Conservation (phyloP, 2,329 filamentous ascomycete genomes). For the Parafenestella ontariensis region DNA sequence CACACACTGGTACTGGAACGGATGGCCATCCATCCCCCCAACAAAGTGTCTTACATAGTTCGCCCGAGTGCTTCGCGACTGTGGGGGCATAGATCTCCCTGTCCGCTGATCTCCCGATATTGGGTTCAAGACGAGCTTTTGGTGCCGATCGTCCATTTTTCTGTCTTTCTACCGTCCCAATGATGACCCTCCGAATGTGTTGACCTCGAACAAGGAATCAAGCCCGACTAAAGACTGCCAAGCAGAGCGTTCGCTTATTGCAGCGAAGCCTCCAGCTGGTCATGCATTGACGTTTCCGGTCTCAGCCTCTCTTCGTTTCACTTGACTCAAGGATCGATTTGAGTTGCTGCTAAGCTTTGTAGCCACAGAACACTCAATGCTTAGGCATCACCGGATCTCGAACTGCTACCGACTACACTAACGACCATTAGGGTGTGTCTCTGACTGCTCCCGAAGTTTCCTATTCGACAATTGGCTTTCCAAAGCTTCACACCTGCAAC, state of each 20-base stretch:
- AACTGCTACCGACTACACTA: conserved; percentile 4
- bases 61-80: conserved; percentile 4
- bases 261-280: not conserved
- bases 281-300: conserved; percentile 9
- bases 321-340: conserved; percentile 19
- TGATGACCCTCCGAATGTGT: too few relatives aligned
- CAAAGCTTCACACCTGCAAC: not conserved
- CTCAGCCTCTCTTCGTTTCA: conserved; percentile 33
- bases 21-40: conserved; percentile 28
- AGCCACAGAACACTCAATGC: conserved; percentile 25
- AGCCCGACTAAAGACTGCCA: not conserved
- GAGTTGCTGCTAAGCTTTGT: conserved; percentile 36
- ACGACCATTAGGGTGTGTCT: not conserved
- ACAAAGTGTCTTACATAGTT: conserved; percentile 17
- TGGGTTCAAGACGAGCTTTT: not conserved
- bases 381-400: conserved; percentile 19
- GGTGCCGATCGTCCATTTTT: not conserved
- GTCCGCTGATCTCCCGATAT: not conserved
- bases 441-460: not conserved
- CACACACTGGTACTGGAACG: conserved; percentile 12
- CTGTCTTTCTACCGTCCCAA: too few relatives aligned
- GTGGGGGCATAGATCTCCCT: conserved; percentile 6
- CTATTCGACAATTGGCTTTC: conserved; percentile 2
- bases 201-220: too few relatives aligned
- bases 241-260: not conserved